These are phyloP conservation scores for Galerina sulciceps DNA, from an alignment of 768 basidiomycete species.

Conservation along the genomic window DNA sequence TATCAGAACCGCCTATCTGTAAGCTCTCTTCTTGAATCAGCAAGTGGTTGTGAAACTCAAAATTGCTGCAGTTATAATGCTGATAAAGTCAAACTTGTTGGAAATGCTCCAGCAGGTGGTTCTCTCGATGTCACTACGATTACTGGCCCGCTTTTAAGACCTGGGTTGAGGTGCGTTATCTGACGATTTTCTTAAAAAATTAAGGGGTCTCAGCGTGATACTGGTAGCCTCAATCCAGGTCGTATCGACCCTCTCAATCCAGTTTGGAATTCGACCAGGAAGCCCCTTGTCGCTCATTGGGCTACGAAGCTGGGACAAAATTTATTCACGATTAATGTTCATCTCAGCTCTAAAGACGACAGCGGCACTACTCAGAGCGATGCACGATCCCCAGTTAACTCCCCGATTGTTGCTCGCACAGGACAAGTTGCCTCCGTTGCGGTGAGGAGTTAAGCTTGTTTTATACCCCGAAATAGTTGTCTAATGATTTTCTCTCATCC, in stretches of 20 bases:
- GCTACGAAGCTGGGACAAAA: constrained; percentile 44
- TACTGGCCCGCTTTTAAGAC: constrained; percentile 29
- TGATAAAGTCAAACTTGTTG: constrained; percentile 50
- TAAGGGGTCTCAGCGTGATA: constrained; percentile 1
- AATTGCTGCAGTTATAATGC: constrained; percentile 43
- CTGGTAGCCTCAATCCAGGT: constrained; percentile 60
- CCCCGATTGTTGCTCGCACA: constrained; percentile 48
- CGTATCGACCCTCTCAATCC: constrained; percentile 60
- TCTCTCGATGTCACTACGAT: constrained; percentile 49
- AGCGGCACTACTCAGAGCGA: constrained; percentile 59
- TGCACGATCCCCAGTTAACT: constrained; percentile 62
- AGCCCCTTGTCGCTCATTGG: constrained; percentile 66
- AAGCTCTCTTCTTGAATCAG: constrained; percentile 17
- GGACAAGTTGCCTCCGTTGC: constrained; percentile 55
- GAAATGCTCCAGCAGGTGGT: constrained; percentile 50
- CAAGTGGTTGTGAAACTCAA: background rate
- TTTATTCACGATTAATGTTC: constrained; percentile 64
- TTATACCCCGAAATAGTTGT: too few species aligned
- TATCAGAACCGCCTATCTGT: constrained; percentile 63
- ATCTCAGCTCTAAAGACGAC: constrained; percentile 61
- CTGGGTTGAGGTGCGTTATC: constrained; percentile 47
- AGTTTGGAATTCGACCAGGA: constrained; percentile 60
- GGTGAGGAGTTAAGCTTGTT: constrained; percentile 37
- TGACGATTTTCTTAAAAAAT: background rate
- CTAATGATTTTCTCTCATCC: background rate